phyloP scores from a whole-genome alignment of 768 basidiomycete species.

The Trametes elegans region DNA sequence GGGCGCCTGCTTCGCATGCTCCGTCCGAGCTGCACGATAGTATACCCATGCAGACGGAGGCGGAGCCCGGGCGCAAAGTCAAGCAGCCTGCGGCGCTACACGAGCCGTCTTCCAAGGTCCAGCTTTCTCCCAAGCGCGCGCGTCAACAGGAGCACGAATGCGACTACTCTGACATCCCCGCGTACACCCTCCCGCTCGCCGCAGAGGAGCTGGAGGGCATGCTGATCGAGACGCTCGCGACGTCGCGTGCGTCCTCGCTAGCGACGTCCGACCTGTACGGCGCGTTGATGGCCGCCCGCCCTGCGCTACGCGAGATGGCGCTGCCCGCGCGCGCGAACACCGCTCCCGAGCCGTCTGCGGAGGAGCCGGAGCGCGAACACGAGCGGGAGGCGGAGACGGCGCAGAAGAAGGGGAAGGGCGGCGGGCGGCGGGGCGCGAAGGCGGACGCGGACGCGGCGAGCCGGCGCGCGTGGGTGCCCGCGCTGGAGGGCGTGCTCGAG shows the following conservation, averaged over 20 bases:
- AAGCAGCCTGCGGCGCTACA: not conserved
- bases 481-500: slow-evolving; percentile 51
- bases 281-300: slow-evolving; percentile 51
- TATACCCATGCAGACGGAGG: not conserved
- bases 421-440: slow-evolving; percentile 12
- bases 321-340: not conserved
- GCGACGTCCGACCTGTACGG: slow-evolving; percentile 53
- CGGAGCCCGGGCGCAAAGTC: too few species aligned
- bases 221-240: slow-evolving; percentile 68
- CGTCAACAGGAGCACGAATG: not conserved
- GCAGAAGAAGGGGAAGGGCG: not conserved
- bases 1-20: not conserved
- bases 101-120: not conserved
- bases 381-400: not conserved
- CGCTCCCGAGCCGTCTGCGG: slow-evolving; percentile 25
- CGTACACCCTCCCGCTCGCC: slow-evolving; percentile 16
- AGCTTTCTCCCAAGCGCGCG: not conserved
- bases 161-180: not conserved
- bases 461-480: slow-evolving; percentile 40
- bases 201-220: slow-evolving; percentile 57
- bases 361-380: slow-evolving; percentile 23
- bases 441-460: slow-evolving; percentile 12
- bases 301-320: slow-evolving; percentile 38
- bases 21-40: not conserved
- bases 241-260: slow-evolving; percentile 68